A percentile compares a stretch with the other conserved stretches of the same genome.
phyloP scores from a whole-genome alignment of 208 protist genomes.

The Trichomonas tenax region DNA sequence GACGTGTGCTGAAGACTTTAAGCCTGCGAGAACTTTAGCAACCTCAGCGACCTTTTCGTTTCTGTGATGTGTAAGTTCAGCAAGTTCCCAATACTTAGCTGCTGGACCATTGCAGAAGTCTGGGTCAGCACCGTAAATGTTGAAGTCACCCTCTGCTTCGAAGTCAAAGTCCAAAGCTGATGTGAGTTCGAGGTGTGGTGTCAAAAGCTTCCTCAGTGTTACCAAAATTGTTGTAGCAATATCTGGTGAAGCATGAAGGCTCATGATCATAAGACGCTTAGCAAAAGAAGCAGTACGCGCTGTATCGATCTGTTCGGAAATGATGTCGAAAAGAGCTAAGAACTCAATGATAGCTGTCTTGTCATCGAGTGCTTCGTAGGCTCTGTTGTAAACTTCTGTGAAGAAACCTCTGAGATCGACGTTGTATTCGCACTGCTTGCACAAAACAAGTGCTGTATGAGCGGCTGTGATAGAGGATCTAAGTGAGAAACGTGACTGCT shows the following conservation, averaged over 20 bases:
- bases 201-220: not conserved
- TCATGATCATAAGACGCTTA: not conserved
- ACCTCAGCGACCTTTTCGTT: not conserved
- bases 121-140: not conserved
- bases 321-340: not conserved
- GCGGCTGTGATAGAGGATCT: not conserved
- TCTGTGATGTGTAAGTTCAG: not conserved
- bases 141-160: not conserved
- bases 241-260: not conserved
- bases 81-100: not conserved
- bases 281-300: not conserved
- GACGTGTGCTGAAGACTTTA: not conserved
- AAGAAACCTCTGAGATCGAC: not conserved
- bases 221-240: not conserved
- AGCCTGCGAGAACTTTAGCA: not conserved
- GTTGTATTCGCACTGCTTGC: not conserved
- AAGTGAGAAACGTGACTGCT: not conserved
- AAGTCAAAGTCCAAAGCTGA: not conserved
- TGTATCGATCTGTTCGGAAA: not conserved
- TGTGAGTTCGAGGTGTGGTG: not conserved
- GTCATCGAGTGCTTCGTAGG: slow-evolving; percentile 6
- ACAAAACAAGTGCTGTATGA: not conserved
- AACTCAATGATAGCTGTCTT: not conserved
- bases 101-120: not conserved
- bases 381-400: not conserved